These are phyloP conservation scores for Asterophora parasitica DNA, from an alignment of 768 basidiomycete genomes.

Conservation along the genomic window DNA sequence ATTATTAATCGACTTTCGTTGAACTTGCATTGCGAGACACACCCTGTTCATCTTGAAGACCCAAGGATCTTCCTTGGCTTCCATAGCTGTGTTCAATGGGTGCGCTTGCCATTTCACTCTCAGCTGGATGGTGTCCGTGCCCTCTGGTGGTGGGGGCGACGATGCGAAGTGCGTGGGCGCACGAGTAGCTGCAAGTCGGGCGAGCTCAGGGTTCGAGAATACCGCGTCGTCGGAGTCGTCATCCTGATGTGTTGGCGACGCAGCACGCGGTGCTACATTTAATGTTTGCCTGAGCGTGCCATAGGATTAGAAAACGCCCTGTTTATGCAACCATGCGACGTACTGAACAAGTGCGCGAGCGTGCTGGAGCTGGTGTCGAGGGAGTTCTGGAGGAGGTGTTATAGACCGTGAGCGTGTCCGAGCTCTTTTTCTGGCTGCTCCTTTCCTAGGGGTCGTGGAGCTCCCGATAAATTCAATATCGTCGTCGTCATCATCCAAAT, in stretches of 20 bases:
- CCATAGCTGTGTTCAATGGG: slow-evolving; percentile 42
- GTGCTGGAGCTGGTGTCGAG: slow-evolving; percentile 47
- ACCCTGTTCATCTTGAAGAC: slow-evolving; percentile 59
- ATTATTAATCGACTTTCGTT: background rate
- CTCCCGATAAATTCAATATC: slow-evolving; percentile 31
- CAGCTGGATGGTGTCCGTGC: slow-evolving; percentile 40
- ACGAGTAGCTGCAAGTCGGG: slow-evolving; percentile 39
- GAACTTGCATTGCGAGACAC: slow-evolving; percentile 12
- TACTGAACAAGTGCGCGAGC: slow-evolving; percentile 63
- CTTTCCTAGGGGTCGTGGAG: slow-evolving; percentile 20
- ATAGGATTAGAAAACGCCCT: background rate
- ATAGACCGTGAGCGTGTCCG: slow-evolving; percentile 68
- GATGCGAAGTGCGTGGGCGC: slow-evolving; percentile 19
- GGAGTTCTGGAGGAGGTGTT: slow-evolving; percentile 68
- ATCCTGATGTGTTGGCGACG: slow-evolving; percentile 41
- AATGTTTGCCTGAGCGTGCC: slow-evolving; percentile 42
- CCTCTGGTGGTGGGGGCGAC: slow-evolving; percentile 26
- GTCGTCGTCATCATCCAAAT: slow-evolving; percentile 40
- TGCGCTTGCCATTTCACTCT: slow-evolving; percentile 64
- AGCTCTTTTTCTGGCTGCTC: slow-evolving; percentile 35
- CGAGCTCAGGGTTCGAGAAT: slow-evolving; percentile 59
- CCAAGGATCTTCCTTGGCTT: slow-evolving; percentile 32
- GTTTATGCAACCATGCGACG: slow-evolving; percentile 9
- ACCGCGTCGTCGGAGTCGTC: slow-evolving; percentile 48
- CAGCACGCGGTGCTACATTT: slow-evolving; percentile 31